These are phyloP conservation scores for Aurantiochytrium sp. DNA, from an alignment of 108 stramenopile species.

Conservation along the genomic window DNA sequence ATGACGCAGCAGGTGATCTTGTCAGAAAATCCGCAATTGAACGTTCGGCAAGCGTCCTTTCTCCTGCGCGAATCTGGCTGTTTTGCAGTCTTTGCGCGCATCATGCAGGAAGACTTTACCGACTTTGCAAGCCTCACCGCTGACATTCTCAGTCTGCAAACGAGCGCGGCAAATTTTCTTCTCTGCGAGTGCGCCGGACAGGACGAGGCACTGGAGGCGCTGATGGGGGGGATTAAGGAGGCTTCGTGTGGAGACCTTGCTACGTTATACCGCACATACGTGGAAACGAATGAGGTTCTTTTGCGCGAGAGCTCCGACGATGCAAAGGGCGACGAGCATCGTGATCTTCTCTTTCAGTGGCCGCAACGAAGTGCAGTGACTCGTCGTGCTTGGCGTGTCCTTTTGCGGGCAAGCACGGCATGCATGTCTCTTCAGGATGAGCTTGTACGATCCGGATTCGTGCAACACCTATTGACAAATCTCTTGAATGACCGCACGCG, in stretches of 20 bases:
- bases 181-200: not conserved
- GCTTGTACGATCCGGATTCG: not conserved
- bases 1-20: not conserved
- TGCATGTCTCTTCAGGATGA: not conserved
- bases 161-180: not conserved
- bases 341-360: not conserved
- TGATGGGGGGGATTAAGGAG: not conserved
- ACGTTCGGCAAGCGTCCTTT: not conserved
- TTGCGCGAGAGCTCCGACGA: not conserved
- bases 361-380: not conserved
- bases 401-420: not conserved
- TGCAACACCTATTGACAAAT: not conserved
- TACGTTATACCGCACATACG: not conserved
- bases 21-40: not conserved
- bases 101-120: not conserved
- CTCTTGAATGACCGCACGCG: not conserved
- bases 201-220: not conserved
- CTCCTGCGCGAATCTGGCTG: not conserved
- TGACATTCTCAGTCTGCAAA: not conserved
- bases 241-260: not conserved
- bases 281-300: not conserved
- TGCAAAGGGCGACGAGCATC: not conserved
- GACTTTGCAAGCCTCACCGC: not conserved
- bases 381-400: not conserved
- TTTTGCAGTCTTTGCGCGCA: not conserved